Conservation (phyloP, 768 basidiomycete genomes). For the Rhodosporidiobolus odoratus region DNA sequence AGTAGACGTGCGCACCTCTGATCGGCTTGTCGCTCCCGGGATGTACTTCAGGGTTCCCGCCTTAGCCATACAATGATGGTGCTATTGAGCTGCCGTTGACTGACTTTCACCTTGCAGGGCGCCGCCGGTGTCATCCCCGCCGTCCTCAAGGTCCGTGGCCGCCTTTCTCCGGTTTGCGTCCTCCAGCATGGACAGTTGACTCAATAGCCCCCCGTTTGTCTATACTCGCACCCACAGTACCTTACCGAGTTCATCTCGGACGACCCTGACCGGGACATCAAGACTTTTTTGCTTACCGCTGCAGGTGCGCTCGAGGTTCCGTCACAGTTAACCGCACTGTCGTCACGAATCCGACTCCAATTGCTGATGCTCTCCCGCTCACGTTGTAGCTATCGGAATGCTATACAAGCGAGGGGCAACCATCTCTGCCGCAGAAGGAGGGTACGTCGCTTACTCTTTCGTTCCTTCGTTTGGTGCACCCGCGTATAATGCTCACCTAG, state of each 20-base stretch:
- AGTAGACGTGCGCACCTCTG: no score
- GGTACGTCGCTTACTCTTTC: slow-evolving; percentile 48
- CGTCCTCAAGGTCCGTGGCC: slow-evolving; percentile 54
- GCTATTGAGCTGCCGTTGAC: no score
- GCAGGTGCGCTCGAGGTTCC: slow-evolving; percentile 51
- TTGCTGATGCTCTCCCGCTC: background rate
- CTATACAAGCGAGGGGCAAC: slow-evolving; percentile 95
- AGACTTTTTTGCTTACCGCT: slow-evolving; percentile 85
- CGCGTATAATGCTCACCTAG: background rate
- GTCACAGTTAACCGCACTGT: background rate
- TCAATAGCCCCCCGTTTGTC: background rate
- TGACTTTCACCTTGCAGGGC: slow-evolving; percentile 54
- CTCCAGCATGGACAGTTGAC: background rate
- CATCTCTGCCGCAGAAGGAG: slow-evolving; percentile 88
- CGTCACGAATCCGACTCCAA: slow-evolving; percentile 4
- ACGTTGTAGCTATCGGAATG: slow-evolving; percentile 72
- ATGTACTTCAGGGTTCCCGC: no score
- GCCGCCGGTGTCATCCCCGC: slow-evolving; percentile 82
- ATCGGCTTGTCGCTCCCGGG: no score
- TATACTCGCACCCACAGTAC: slow-evolving; percentile 22
- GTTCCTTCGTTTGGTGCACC: background rate
- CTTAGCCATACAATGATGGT: background rate
- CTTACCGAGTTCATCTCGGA: slow-evolving; percentile 71
- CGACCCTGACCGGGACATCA: slow-evolving; percentile 77
- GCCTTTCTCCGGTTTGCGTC: slow-evolving; percentile 51